These are phyloP conservation scores for Wickerhamomyces sp. DNA, from an alignment of 1,139 yeast genomes.

Conservation along the genomic window DNA sequence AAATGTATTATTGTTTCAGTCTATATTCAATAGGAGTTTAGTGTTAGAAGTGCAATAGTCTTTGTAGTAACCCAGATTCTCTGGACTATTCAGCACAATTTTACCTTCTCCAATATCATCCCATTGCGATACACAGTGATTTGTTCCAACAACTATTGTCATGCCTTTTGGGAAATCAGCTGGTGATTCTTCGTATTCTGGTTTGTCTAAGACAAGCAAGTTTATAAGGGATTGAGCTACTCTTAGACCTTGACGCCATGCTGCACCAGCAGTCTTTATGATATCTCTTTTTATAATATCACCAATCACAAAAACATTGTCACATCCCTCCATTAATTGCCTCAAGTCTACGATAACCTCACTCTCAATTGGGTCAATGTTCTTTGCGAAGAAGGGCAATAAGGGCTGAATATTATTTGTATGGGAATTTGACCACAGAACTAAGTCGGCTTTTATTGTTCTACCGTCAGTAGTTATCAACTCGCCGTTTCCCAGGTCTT, in stretches of 20 bases:
- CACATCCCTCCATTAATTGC: constrained; percentile 20
- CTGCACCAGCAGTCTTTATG: constrained; percentile 25
- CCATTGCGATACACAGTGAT: constrained; percentile 19
- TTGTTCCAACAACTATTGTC: constrained; percentile 23
- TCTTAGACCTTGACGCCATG: constrained; percentile 19
- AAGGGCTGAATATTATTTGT: constrained; percentile 35
- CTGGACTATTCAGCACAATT: constrained; percentile 11
- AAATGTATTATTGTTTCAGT: not conserved
- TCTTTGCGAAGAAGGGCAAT: constrained; percentile 18
- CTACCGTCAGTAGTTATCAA: constrained; percentile 21
- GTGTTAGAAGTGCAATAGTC: constrained; percentile 20
- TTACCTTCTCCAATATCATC: constrained; percentile 20
- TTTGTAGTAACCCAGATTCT: constrained; percentile 13
- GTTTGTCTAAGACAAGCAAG: constrained; percentile 9
- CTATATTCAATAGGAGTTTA: constrained; percentile 10
- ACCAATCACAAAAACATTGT: constrained; percentile 27
- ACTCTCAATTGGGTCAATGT: constrained; percentile 19
- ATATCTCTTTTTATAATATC: constrained; percentile 23
- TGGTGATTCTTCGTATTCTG: constrained; percentile 13
- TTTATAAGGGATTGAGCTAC: constrained; percentile 18
- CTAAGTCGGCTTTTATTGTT: constrained; percentile 45
- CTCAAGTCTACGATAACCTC: constrained; percentile 29
- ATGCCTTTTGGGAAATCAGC: constrained; percentile 18
- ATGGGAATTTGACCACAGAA: constrained; percentile 43
- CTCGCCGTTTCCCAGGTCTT: constrained; percentile 18